A percentile compares a stretch with the other conserved stretches of the same genome.
Conservation (phyloP, 257 asterid genomes). For the Anisodus tanguticus region DNA sequence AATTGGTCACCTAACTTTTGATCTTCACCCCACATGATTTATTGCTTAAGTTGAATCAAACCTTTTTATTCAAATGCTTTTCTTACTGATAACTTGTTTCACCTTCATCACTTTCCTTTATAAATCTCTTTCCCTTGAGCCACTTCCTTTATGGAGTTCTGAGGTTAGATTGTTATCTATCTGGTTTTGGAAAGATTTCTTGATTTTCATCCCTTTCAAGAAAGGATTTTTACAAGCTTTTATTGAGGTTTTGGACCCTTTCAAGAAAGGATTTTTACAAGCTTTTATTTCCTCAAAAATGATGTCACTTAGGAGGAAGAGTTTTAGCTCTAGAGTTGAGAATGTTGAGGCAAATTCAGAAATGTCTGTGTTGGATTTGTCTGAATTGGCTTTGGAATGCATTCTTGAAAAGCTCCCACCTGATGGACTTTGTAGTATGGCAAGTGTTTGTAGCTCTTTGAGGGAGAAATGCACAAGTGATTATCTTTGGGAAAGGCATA, state of each 20-base stretch:
- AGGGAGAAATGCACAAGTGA: constrained; percentile 69
- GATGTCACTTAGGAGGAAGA: constrained; percentile 50
- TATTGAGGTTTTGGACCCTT: constrained; percentile 25
- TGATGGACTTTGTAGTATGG: constrained; percentile 72
- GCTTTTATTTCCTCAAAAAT: constrained; percentile 36
- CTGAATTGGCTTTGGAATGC: constrained; percentile 78
- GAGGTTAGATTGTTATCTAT: constrained; percentile 67
- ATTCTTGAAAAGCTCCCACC: constrained; percentile 85
- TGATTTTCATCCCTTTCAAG: constrained; percentile 38
- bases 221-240: constrained; percentile 35
- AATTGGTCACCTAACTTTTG: constrained; percentile 64
- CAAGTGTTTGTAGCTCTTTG: constrained; percentile 58
- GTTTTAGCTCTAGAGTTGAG: constrained; percentile 35
- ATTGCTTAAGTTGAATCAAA: constrained; percentile 39
- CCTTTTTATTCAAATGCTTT: constrained; percentile 54
- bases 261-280: constrained; percentile 39
- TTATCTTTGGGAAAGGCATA: constrained; percentile 69
- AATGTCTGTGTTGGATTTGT: constrained; percentile 65
- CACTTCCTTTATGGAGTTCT: constrained; percentile 66
- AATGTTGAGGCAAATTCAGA: constrained; percentile 38
- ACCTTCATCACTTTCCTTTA: constrained; percentile 63
- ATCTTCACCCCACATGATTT: constrained; percentile 36
- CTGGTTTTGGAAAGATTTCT: constrained; percentile 58
- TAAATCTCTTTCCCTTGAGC: constrained; percentile 63
- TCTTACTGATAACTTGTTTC: constrained; percentile 64